Conservation (phyloP, 805 yeast genomes). For the Candida peoriensis region DNA sequence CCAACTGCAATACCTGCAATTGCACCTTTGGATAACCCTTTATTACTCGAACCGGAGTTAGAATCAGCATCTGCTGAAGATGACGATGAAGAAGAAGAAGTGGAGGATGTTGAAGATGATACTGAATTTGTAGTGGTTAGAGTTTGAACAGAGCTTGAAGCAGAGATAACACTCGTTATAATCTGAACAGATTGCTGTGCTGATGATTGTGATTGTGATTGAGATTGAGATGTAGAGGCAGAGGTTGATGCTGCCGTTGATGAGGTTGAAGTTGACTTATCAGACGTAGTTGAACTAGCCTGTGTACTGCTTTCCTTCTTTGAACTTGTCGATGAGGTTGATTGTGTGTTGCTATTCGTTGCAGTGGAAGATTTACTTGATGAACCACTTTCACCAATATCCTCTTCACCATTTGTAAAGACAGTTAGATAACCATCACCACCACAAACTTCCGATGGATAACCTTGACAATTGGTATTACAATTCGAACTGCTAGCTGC, state of each 20-base stretch:
- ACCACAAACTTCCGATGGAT: conserved; percentile 57
- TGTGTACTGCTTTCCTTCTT: conserved; percentile 11
- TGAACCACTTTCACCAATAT: conserved; percentile 10
- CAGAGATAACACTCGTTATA: conserved; percentile 14
- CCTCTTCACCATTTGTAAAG: conserved; percentile 29
- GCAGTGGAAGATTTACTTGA: conserved; percentile 12
- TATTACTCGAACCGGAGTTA: conserved; percentile 7
- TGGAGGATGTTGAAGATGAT: conserved; percentile 4
- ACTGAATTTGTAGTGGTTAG: conserved; percentile 9
- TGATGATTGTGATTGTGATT: conserved; percentile 6
- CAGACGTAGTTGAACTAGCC: conserved; percentile 8
- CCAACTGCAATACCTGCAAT: conserved; percentile 61
- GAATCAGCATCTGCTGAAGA: conserved; percentile 15
- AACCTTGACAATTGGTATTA: conserved; percentile 50
- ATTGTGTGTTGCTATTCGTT: neutral
- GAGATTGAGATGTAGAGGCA: conserved; percentile 4
- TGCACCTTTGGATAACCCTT: conserved; percentile 35
- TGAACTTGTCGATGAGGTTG: conserved; percentile 7
- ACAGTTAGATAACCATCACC: conserved; percentile 46
- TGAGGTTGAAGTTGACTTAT: conserved; percentile 13
- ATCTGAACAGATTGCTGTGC: conserved; percentile 5
- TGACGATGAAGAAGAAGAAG: conserved; percentile 7
- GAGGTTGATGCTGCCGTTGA: conserved; percentile 12
- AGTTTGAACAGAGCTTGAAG: conserved; percentile 9
- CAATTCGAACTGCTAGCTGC: conserved; percentile 33